Conservation (phyloP, 352 stramenopile species). For the Hyphochytrium catenoides region DNA sequence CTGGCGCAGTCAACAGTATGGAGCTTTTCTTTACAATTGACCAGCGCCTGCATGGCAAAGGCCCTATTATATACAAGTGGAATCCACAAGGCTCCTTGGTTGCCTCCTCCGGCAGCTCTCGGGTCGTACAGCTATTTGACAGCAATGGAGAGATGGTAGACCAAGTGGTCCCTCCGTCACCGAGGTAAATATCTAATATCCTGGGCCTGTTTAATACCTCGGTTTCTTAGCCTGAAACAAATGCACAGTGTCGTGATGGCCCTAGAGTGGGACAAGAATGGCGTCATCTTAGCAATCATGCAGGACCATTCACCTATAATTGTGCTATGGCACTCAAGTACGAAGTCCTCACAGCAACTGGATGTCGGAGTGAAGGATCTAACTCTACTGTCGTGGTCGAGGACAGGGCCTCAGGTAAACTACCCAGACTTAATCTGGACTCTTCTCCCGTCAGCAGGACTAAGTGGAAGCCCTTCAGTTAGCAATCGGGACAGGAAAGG, state of each 20-base stretch:
- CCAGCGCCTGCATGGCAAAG: conserved; percentile 33
- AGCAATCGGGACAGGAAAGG: conserved; percentile 35
- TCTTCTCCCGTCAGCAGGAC: conserved; percentile 9
- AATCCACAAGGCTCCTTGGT: conserved; percentile 42
- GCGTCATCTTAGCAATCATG: conserved; percentile 35
- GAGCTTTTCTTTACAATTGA: conserved; percentile 54
- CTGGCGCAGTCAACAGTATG: conserved; percentile 14
- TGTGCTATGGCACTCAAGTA: conserved; percentile 35
- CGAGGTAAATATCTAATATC: conserved; percentile 14
- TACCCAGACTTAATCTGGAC: conserved; percentile 14
- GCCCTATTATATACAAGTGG: conserved; percentile 48
- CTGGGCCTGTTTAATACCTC: not conserved
- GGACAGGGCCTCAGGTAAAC: conserved; percentile 9
- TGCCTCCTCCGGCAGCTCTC: conserved; percentile 36
- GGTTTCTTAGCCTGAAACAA: not conserved
- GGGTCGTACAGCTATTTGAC: conserved; percentile 42
- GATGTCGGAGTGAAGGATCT: conserved; percentile 40
- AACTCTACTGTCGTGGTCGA: conserved; percentile 50
- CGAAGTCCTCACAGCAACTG: conserved; percentile 28
- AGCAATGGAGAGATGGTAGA: conserved; percentile 38
- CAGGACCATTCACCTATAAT: conserved; percentile 38
- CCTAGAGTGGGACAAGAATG: conserved; percentile 38
- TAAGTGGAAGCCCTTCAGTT: conserved; percentile 11
- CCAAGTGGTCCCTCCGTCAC: conserved; percentile 41
- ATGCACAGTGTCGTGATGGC: not conserved